Percentiles rank a stretch among this genome's conserved stretches.
phyloP scores from a whole-genome alignment of 495 filamentous ascomycete genomes.

The Penicillium antarcticum region DNA sequence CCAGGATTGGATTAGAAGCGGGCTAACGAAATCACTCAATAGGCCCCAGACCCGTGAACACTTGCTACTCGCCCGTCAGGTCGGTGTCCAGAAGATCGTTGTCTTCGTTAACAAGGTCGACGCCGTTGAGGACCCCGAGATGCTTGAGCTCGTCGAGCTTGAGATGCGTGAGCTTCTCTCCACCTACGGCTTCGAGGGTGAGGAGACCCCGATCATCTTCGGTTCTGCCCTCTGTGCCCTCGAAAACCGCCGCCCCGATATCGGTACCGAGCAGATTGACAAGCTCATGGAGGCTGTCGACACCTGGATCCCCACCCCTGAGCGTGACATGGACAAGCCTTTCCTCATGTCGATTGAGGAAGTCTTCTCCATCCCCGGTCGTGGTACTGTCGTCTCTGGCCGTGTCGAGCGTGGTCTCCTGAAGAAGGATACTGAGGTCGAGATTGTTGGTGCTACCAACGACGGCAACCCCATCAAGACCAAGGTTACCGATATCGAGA shows the following conservation, averaged over 20 bases:
- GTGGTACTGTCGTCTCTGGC: constrained; percentile 94
- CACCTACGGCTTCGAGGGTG: constrained; percentile 94
- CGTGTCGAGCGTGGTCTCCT: constrained; percentile 94
- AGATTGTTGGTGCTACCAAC: constrained; percentile 78
- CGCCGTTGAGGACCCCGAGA: constrained; percentile 92
- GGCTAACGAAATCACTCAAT: constrained; percentile 21
- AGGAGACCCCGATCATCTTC: constrained; percentile 93
- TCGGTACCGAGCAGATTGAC: constrained; percentile 81
- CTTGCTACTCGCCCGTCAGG: constrained; percentile 93
- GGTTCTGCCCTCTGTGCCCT: constrained; percentile 95
- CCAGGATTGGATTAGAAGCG: not conserved
- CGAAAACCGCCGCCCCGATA: constrained; percentile 81
- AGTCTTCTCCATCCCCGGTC: constrained; percentile 95
- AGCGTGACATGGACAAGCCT: constrained; percentile 90
- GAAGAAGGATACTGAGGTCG: constrained; percentile 90
- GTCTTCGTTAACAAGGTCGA: constrained; percentile 99
- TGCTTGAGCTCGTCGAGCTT: constrained; percentile 99
- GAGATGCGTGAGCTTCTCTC: constrained; percentile 97
- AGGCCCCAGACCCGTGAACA: constrained; percentile 98
- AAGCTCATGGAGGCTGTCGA: constrained; percentile 87
- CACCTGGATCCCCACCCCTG: constrained; percentile 90
- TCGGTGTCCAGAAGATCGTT: constrained; percentile 95
- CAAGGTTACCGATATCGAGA: constrained; percentile 99
- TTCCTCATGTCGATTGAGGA: constrained; percentile 99
- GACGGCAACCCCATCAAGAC: constrained; percentile 71